These are phyloP conservation scores for Ophiosphaerella korrae DNA, from an alignment of 2,329 filamentous ascomycete species.

Conservation along the genomic window DNA sequence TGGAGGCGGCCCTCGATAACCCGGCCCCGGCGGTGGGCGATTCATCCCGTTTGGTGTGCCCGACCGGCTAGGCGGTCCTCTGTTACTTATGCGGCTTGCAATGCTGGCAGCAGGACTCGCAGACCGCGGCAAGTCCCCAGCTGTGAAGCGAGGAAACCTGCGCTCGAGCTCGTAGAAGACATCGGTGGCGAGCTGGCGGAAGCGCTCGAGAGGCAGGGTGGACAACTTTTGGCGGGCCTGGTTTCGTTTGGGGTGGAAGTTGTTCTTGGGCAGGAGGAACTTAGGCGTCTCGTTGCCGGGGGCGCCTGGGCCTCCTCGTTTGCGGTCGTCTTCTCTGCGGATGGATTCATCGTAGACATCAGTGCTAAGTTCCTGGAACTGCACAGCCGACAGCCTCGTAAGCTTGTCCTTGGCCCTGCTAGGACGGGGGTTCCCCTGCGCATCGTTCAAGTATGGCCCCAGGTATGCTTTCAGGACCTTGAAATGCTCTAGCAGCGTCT, in stretches of 20 bases:
- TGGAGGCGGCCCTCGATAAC: constrained; percentile 47
- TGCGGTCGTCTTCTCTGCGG: constrained; percentile 73
- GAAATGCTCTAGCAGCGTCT: constrained; percentile 80
- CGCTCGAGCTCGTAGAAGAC: constrained; percentile 95
- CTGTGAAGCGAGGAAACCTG: constrained; percentile 80
- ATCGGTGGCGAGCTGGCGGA: constrained; percentile 90
- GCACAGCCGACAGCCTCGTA: constrained; percentile 82
- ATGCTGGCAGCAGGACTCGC: constrained; percentile 68
- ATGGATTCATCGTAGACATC: constrained; percentile 96
- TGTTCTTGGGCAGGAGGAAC: constrained; percentile 81
- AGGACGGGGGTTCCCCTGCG: constrained; percentile 73
- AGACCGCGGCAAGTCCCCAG: constrained; percentile 68
- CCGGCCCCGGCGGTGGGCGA: constrained; percentile 44
- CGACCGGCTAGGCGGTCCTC: constrained; percentile 62
- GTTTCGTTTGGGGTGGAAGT: constrained; percentile 96
- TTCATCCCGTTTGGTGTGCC: constrained; percentile 63
- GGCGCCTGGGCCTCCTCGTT: constrained; percentile 53
- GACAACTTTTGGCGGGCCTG: constrained; percentile 96
- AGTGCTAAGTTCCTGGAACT: constrained; percentile 96
- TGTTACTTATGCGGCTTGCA: constrained; percentile 58
- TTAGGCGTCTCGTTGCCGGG: constrained; percentile 53
- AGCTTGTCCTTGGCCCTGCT: constrained; percentile 96
- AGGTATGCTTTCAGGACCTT: constrained; percentile 77
- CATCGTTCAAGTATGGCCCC: constrained; percentile 71
- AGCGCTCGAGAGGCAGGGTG: constrained; percentile 82